phyloP scores from a whole-genome alignment of 116 monocot genomes.

The Posidonia oceanica region DNA sequence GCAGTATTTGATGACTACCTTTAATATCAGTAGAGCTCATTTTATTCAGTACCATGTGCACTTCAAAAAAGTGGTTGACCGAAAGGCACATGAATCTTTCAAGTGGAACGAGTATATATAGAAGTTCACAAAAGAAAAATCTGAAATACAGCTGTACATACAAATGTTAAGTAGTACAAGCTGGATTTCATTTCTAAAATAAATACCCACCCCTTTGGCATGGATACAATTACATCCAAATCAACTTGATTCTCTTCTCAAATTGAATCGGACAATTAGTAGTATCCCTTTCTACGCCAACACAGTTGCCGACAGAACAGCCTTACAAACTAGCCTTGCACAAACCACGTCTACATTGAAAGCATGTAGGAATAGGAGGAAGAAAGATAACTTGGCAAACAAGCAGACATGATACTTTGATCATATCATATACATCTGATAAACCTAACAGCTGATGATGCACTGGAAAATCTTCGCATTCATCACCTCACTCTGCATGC shows the following conservation, averaged over 20 bases:
- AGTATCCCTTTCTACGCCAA: background rate
- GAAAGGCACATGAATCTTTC: background rate
- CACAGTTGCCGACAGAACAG: background rate
- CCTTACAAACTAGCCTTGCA: constrained; percentile 4
- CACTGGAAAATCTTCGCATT: constrained; percentile 1
- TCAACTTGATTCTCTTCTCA: background rate
- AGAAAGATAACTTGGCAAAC: background rate
- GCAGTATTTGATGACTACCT: no score
- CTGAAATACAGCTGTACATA: no score
- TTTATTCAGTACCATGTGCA: no score
- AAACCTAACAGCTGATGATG: background rate
- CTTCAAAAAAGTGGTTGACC: background rate
- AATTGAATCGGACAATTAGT: constrained; percentile 1
- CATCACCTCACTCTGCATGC: constrained; percentile 43
- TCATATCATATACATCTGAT: constrained; percentile 1
- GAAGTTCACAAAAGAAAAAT: no score
- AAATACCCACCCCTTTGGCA: constrained; percentile 3
- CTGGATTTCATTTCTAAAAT: constrained; percentile 2
- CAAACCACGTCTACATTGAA: constrained; percentile 4
- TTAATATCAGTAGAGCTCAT: no score
- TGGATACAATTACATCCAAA: constrained; percentile 6
- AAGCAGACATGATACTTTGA: background rate
- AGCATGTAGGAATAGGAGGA: background rate
- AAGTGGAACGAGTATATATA: no score
- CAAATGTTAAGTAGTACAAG: background rate